phyloP scores from a whole-genome alignment of 148 eudicot genomes.

The Rhododendron williamsianum region DNA sequence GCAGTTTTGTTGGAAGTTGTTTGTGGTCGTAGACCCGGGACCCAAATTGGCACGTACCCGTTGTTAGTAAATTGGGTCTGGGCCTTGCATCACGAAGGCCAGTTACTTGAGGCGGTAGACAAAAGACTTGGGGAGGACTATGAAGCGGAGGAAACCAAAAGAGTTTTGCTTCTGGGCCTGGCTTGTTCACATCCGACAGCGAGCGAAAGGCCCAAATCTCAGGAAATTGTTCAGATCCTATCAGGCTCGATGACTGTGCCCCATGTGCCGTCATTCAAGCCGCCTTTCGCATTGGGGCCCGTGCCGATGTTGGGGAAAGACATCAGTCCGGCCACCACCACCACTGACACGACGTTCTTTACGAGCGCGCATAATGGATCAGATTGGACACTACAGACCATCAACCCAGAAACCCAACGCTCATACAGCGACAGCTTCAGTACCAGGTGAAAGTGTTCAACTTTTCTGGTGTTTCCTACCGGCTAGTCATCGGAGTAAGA shows the following conservation, averaged over 20 bases:
- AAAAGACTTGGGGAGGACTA: constrained; percentile 39
- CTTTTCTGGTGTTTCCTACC: too few species aligned
- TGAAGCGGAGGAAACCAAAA: constrained; percentile 47
- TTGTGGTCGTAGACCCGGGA: constrained; percentile 55
- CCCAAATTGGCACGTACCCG: constrained; percentile 39
- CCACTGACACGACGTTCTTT: neutral
- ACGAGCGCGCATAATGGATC: too few species aligned
- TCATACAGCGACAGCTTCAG: neutral
- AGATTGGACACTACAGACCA: too few species aligned
- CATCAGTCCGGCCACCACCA: too few species aligned
- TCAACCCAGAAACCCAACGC: constrained; percentile 17
- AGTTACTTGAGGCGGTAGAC: constrained; percentile 51
- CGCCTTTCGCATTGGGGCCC: constrained; percentile 69
- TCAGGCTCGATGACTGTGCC: constrained; percentile 50
- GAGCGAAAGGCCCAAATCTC: constrained; percentile 52
- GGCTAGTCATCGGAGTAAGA: too few species aligned
- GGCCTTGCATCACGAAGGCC: constrained; percentile 59
- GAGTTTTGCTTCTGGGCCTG: constrained; percentile 57
- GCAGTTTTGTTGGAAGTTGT: constrained; percentile 54
- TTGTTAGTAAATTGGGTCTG: constrained; percentile 76
- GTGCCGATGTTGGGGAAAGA: neutral
- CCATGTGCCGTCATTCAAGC: constrained; percentile 56
- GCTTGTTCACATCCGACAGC: constrained; percentile 76
- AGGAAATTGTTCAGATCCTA: constrained; percentile 47
- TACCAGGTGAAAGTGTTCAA: neutral